Evolutionary conservation across 2,329 filamentous ascomycete species (phyloP).

Genomic region (Sporothrix mexicana): DNA sequence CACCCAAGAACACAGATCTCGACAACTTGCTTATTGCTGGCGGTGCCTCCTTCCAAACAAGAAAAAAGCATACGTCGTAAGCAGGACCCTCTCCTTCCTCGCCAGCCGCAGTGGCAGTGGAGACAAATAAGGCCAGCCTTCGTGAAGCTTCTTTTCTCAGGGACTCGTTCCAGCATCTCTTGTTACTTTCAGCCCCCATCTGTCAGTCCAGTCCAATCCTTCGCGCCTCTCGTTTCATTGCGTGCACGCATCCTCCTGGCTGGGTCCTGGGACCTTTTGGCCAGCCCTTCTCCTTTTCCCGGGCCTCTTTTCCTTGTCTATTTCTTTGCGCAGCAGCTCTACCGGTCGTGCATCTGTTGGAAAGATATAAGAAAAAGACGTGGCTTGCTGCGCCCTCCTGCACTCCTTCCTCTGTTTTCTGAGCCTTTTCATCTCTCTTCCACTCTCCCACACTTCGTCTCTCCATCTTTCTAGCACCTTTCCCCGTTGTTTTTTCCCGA

Average conservation of each 20-base stretch:
- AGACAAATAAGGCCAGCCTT: neutral
- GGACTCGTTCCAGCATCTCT: neutral
- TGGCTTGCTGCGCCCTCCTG: slow-evolving; percentile 13
- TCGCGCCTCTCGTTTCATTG: slow-evolving; percentile 18
- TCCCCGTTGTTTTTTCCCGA: neutral
- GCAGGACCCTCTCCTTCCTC: slow-evolving; percentile 12
- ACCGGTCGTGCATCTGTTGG: slow-evolving; percentile 19
- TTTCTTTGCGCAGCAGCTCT: slow-evolving; percentile 11
- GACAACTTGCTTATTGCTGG: slow-evolving; percentile 16
- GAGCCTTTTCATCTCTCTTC: neutral
- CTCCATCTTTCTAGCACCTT: neutral
- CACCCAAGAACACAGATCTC: neutral
- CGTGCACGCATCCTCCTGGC: slow-evolving; percentile 18
- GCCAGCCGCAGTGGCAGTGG: slow-evolving; percentile 26
- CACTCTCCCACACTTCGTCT: neutral
- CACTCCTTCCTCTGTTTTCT: too few species aligned
- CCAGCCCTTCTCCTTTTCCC: neutral
- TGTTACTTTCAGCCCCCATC: neutral
- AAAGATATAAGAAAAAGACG: slow-evolving; percentile 9
- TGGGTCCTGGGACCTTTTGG: slow-evolving; percentile 10
- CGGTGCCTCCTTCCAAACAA: slow-evolving; percentile 9
- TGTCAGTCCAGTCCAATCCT: slow-evolving; percentile 2
- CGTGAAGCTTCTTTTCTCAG: slow-evolving; percentile 20
- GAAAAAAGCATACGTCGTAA: slow-evolving; percentile 7
- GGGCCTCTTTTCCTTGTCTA: neutral